Evolutionary conservation across 352 stramenopile genomes (phyloP).

Genomic region (Pythium sp.): DNA sequence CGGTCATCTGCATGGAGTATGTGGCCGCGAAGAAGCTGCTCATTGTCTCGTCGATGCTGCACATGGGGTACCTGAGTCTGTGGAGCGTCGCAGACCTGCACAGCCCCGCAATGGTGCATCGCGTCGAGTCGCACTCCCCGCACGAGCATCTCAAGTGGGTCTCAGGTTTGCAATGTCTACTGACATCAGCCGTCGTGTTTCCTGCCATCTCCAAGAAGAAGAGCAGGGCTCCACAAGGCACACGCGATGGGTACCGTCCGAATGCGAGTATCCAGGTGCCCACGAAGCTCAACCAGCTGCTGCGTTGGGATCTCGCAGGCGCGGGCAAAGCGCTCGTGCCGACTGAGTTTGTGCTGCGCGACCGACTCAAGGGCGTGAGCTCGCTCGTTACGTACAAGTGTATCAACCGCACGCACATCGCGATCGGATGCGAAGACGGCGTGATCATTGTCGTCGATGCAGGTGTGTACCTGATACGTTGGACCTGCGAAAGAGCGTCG

Average conservation of each 20-base stretch:
- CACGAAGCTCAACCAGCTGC: constrained; percentile 54
- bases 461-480: constrained; percentile 7
- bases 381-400: constrained; percentile 41
- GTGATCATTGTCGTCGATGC: constrained; percentile 51
- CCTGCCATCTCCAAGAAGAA: constrained; percentile 26
- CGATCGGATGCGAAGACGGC: constrained; percentile 51
- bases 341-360: constrained; percentile 23
- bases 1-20: constrained; percentile 56
- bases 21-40: constrained; percentile 39
- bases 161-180: constrained; percentile 44
- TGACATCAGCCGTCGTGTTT: constrained; percentile 48
- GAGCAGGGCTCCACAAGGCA: neutral
- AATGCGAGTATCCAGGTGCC: constrained; percentile 28
- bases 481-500: neutral
- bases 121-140: constrained; percentile 46
- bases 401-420: constrained; percentile 52
- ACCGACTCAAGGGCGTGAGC: constrained; percentile 54
- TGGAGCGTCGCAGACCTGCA: constrained; percentile 54
- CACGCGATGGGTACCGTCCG: constrained; percentile 28
- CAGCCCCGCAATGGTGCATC: constrained; percentile 57
- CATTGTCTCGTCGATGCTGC: constrained; percentile 55
- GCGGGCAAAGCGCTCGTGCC: constrained; percentile 19
- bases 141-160: constrained; percentile 65
- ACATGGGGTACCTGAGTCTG: constrained; percentile 50
- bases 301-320: constrained; percentile 47